Base-by-base conservation (phyloP, 108 stramenopile genomes). In the Nitzschia inconspicua region DNA sequence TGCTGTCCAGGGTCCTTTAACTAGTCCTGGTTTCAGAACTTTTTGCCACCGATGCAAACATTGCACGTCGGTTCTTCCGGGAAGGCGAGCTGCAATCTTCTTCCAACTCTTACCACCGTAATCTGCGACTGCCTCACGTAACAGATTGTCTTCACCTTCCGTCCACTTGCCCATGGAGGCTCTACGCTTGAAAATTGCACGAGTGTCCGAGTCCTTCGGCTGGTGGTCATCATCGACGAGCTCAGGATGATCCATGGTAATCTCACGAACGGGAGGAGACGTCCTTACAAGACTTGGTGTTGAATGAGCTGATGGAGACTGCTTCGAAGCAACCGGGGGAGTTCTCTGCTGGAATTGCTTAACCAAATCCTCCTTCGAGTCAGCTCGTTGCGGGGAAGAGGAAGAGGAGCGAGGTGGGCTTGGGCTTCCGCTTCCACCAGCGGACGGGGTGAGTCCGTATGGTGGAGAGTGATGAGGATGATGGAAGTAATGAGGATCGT, bases 41-140 rank as follows among this genome's bases (percentile, higher is more conserved):
- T 99, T 99, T 66, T 97, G 96, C 98, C 98, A 99, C 14, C 98
- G 88, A 65, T 99, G 98, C 13, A 99, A 77, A 64, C 98, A 99
- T 62, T 99, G 98, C 0, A 96, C 95, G 48, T 97, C 98, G 10
- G 84, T 86, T 8, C 92, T 68, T 35, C 89, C 93, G 18, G 77
- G 68, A 0, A 98, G 77, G 26, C 79, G 69, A 18, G 76, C 26
- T 3, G 94, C 88, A 58, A 95, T 96, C 43, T 88, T 88, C 77
- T 97, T 97, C 98, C 98, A 99, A 73, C 96, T 96, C 61, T 87
- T 91, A 24, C 92, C 93, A n/a, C 47, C 35, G 36, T 82, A 88
- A 32, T 73, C 79, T 26, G 73, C 58, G 8, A 98, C 98, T n/a
- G 96, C 95, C 35, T 77, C 63, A 0, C 89, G 81, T 9, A 94